These are phyloP conservation scores for Talaromyces sp. DNA, from an alignment of 2,329 filamentous ascomycete species.

Conservation along the genomic window DNA sequence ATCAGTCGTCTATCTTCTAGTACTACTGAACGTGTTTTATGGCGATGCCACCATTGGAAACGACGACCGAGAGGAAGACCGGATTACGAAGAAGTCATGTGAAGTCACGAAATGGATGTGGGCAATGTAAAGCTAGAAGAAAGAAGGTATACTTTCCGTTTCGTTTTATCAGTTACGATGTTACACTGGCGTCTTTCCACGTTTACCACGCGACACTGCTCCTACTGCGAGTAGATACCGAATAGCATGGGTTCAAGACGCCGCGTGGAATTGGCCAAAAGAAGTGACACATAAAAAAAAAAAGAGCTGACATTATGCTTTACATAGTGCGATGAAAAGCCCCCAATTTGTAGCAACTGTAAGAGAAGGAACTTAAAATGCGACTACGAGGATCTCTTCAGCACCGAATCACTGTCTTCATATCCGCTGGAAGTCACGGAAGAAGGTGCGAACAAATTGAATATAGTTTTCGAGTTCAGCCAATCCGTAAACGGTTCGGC, in stretches of 20 bases:
- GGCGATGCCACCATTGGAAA: not conserved
- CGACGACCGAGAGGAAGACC: conserved; percentile 7
- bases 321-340: conserved; percentile 15
- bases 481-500: not conserved
- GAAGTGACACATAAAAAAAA: not conserved
- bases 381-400: conserved; percentile 16
- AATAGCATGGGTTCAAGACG: not conserved
- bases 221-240: not conserved
- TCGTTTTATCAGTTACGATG: not conserved
- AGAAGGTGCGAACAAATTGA: not conserved
- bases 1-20: not conserved
- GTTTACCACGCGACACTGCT: not conserved
- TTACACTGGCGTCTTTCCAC: not conserved
- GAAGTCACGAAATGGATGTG: conserved; percentile 16
- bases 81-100: conserved; percentile 15
- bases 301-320: conserved; percentile 4
- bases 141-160: conserved; percentile 9
- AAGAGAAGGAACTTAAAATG: conserved; percentile 15
- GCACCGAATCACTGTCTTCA: not conserved
- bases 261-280: conserved; percentile 6
- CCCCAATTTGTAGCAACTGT: conserved; percentile 17
- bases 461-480: conserved; percentile 13
- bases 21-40: not conserved
- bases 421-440: not conserved
- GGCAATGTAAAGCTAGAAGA: conserved; percentile 16